A percentile compares a stretch with the other conserved stretches of the same genome.
Evolutionary conservation across 495 filamentous ascomycete genomes (phyloP).

Genomic region (Penicillium odoratum): DNA sequence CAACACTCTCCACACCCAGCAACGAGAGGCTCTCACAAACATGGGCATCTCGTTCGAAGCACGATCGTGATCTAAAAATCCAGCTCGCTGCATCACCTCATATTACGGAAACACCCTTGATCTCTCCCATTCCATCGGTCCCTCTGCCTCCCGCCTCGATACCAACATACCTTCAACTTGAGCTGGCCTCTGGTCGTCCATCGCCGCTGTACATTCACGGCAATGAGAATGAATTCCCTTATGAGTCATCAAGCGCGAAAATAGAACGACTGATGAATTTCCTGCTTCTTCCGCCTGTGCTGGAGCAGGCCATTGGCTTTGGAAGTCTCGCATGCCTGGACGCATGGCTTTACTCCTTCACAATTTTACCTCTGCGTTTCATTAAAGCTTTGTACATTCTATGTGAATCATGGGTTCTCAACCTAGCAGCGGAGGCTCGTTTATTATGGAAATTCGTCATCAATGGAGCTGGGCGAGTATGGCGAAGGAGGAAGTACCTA

Average conservation of each 20-base stretch:
- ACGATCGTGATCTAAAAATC: constrained; percentile 41
- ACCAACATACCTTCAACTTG: constrained; percentile 84
- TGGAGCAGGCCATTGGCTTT: constrained; percentile 88
- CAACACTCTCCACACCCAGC: constrained; percentile 17
- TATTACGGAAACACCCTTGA: constrained; percentile 40
- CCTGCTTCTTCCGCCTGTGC: constrained; percentile 71
- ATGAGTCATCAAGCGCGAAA: constrained; percentile 95
- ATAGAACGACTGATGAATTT: constrained; percentile 93
- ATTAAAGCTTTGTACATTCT: constrained; percentile 78
- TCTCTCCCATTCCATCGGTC: constrained; percentile 69
- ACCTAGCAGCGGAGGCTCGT: constrained; percentile 61
- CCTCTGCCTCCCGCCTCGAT: constrained; percentile 84
- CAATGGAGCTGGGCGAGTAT: constrained; percentile 72
- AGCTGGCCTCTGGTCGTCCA: constrained; percentile 76
- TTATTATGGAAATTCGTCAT: constrained; percentile 73
- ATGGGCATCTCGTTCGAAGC: constrained; percentile 39
- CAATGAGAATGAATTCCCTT: constrained; percentile 69
- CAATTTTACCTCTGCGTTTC: constrained; percentile 89
- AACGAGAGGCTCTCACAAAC: constrained; percentile 42
- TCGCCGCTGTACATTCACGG: constrained; percentile 88
- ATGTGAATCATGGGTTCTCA: constrained; percentile 66
- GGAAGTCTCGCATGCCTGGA: constrained; percentile 89
- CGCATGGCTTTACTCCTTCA: constrained; percentile 97
- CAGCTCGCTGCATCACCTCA: constrained; percentile 30
- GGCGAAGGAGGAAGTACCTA: constrained; percentile 57